Evolutionary conservation across 225 moss, liverwort and hornwort species (phyloP).

Genomic region (Neckera pumila): DNA sequence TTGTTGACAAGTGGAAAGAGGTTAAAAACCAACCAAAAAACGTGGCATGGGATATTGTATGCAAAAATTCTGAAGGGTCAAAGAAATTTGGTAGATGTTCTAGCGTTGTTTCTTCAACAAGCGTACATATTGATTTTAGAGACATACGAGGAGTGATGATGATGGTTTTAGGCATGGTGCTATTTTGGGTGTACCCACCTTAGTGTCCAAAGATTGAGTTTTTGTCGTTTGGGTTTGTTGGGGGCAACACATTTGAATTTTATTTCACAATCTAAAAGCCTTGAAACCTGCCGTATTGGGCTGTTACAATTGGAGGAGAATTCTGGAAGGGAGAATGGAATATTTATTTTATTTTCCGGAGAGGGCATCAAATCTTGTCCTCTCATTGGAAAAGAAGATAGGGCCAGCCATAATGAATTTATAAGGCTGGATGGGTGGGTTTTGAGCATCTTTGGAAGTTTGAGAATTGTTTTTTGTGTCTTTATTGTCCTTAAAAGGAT

Average conservation of each 20-base stretch:
- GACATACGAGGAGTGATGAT: not conserved
- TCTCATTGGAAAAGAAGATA: not conserved
- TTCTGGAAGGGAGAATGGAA: not conserved
- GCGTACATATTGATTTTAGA: too few species aligned
- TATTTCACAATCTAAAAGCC: not conserved
- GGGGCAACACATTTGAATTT: not conserved
- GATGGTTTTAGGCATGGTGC: fast-evolving
- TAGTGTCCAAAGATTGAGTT: not conserved
- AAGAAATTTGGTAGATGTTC: not conserved
- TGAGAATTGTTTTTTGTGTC: not conserved
- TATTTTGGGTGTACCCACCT: not conserved
- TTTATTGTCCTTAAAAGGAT: not conserved
- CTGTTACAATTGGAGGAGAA: not conserved
- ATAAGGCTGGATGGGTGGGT: too few species aligned
- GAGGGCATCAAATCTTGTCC: not conserved
- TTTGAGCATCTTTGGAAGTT: not conserved
- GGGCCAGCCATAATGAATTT: not conserved
- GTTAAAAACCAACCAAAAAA: too few species aligned
- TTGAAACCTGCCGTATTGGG: not conserved
- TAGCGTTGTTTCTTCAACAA: fast-evolving
- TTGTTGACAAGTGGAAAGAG: too few species aligned
- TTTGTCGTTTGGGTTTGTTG: fast-evolving
- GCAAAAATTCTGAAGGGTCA: not conserved
- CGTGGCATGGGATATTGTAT: fast-evolving
- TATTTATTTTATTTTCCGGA: not conserved